These are phyloP conservation scores for Oryza punctata DNA, from an alignment of 176 grass and related monocot species.

Conservation along the genomic window DNA sequence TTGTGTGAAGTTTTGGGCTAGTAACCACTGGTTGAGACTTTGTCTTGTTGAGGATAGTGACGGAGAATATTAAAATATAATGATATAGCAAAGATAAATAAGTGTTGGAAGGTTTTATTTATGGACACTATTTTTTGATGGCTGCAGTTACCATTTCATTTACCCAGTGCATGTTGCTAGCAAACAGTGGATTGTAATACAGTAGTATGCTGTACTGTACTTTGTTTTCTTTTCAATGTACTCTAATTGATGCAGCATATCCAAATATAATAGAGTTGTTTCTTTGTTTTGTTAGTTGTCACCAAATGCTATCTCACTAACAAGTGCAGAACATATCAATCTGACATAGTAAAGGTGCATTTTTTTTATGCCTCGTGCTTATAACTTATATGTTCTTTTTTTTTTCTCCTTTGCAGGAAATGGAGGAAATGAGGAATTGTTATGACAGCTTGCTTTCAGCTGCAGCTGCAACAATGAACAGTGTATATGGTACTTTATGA, in stretches of 20 bases:
- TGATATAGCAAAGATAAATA: not conserved
- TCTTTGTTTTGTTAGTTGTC: not conserved
- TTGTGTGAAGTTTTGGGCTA: not conserved
- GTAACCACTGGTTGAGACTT: not conserved
- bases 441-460: constrained; percentile 94
- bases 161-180: not conserved
- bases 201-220: not conserved
- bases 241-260: not conserved
- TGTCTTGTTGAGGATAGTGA: not conserved
- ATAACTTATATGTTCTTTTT: not conserved
- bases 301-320: not conserved
- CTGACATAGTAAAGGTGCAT: not conserved
- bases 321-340: not conserved
- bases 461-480: constrained; percentile 85
- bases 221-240: not conserved
- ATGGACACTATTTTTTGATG: not conserved
- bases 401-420: constrained; percentile 55
- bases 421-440: constrained; percentile 78
- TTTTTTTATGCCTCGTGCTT: not conserved
- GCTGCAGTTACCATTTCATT: not conserved
- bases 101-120: not conserved
- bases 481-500: constrained; percentile 76
- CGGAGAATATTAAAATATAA: constrained; percentile 17
- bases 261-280: not conserved
- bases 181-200: not conserved